phyloP scores from a whole-genome alignment of 768 basidiomycete species.

The Suillus clintonianus region DNA sequence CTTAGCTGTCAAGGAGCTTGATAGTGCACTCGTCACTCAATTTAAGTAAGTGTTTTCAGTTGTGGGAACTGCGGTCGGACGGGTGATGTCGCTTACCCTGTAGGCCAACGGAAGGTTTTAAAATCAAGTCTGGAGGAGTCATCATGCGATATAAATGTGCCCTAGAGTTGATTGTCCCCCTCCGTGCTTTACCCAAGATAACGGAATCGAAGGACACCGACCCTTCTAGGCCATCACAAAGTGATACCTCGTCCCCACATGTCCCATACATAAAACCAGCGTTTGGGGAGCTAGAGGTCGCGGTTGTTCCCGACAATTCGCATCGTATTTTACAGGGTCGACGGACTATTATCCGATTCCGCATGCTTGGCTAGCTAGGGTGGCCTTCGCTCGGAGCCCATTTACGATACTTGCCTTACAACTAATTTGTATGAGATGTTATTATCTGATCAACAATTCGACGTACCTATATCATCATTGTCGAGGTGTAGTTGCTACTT shows the following conservation, averaged over 20 bases:
- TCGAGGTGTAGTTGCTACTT: neutral
- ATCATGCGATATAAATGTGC: slow-evolving; percentile 25
- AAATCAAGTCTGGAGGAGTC: slow-evolving; percentile 21
- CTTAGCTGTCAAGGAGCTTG: slow-evolving; percentile 16
- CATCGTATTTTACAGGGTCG: slow-evolving; percentile 56
- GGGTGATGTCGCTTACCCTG: neutral
- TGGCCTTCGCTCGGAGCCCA: neutral
- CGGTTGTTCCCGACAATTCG: slow-evolving; percentile 52
- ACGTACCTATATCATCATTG: neutral
- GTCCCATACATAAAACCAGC: slow-evolving; percentile 38
- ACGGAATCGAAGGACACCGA: neutral
- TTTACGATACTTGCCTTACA: slow-evolving; percentile 1
- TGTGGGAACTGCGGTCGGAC: neutral
- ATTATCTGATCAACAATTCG: neutral
- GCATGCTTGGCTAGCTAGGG: slow-evolving; percentile 42
- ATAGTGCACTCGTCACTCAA: slow-evolving; percentile 8
- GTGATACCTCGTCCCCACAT: neutral
- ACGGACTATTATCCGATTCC: slow-evolving; percentile 54
- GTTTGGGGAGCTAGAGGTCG: slow-evolving; percentile 58
- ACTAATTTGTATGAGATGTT: neutral
- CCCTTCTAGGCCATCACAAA: neutral
- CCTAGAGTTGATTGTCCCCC: slow-evolving; percentile 21
- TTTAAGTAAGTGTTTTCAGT: slow-evolving; percentile 20
- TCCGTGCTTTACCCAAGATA: slow-evolving; percentile 13
- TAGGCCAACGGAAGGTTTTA: slow-evolving; percentile 21